phyloP scores from a whole-genome alignment of 2,329 filamentous ascomycete species.

The Fusarium annulatum region DNA sequence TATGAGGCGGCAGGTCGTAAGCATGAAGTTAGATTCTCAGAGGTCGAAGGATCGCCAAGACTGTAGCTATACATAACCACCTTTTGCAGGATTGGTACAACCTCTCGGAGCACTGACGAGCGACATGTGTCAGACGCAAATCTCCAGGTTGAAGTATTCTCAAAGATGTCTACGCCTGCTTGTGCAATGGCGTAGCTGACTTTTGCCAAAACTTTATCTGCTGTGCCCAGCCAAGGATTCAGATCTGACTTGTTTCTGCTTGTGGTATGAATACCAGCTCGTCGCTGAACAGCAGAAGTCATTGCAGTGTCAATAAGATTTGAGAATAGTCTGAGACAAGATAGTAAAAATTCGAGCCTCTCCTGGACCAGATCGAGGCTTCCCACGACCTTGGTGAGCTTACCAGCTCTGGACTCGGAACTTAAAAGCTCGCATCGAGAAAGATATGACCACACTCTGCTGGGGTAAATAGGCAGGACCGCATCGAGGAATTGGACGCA shows the following conservation, averaged over 20 bases:
- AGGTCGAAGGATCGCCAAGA: constrained; percentile 69
- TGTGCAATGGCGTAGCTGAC: constrained; percentile 79
- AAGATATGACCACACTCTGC: constrained; percentile 90
- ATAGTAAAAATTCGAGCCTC: constrained; percentile 80
- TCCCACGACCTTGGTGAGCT: constrained; percentile 82
- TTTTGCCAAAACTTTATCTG: constrained; percentile 79
- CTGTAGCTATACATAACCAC: constrained; percentile 80
- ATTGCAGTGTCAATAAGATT: constrained; percentile 81
- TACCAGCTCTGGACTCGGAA: constrained; percentile 78
- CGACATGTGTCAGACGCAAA: constrained; percentile 77
- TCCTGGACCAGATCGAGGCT: constrained; percentile 82
- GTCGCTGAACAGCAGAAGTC: constrained; percentile 74
- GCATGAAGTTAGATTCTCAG: constrained; percentile 64
- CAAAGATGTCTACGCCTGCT: constrained; percentile 83
- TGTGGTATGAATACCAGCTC: constrained; percentile 62
- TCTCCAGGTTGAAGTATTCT: constrained; percentile 87
- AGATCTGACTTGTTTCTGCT: constrained; percentile 58
- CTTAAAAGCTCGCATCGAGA: constrained; percentile 83
- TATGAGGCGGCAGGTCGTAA: constrained; percentile 80
- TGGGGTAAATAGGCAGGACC: constrained; percentile 78
- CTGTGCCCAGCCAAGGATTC: constrained; percentile 75
- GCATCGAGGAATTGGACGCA: constrained; percentile 85
- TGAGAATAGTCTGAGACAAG: constrained; percentile 79
- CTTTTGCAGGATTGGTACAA: constrained; percentile 77
- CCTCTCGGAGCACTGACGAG: constrained; percentile 72